Conservation (phyloP, 495 filamentous ascomycete species). For the Cetradonia linearis region DNA sequence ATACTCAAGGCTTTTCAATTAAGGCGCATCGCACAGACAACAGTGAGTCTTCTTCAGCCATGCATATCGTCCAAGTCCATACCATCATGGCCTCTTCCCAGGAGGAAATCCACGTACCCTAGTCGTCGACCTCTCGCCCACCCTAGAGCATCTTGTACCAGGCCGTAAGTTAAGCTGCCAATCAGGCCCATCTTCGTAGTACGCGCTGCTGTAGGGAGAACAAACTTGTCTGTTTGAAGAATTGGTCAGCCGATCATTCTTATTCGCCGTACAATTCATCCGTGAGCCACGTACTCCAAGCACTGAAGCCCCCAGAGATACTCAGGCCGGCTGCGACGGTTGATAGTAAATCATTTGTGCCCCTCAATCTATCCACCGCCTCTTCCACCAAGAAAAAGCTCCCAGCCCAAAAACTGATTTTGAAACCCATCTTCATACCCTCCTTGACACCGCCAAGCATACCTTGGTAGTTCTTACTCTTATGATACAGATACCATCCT, state of each 20-base stretch:
- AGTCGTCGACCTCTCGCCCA: constrained; percentile 56
- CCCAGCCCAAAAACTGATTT: constrained; percentile 53
- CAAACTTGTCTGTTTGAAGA: constrained; percentile 56
- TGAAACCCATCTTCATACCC: constrained; percentile 65
- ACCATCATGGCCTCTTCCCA: constrained; percentile 27
- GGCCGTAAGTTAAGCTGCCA: constrained; percentile 68
- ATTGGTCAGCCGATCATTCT: not conserved
- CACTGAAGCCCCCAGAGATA: constrained; percentile 74
- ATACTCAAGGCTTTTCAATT: not conserved
- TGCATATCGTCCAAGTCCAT: not conserved
- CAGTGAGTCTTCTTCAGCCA: not conserved
- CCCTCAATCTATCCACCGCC: constrained; percentile 66
- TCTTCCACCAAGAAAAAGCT: constrained; percentile 71
- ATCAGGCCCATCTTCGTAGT: constrained; percentile 71
- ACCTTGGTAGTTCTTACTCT: constrained; percentile 85
- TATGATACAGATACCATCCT: constrained; percentile 97
- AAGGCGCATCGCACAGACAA: not conserved
- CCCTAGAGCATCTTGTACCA: constrained; percentile 63
- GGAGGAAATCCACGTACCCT: constrained; percentile 59
- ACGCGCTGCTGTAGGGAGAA: constrained; percentile 69
- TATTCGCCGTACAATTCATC: not conserved
- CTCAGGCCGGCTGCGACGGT: constrained; percentile 71
- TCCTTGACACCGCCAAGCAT: constrained; percentile 64
- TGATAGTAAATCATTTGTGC: constrained; percentile 57
- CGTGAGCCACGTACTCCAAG: constrained; percentile 55